Base-by-base conservation (phyloP, 345 rosid genomes). In the Eucalyptus shirleyi region DNA sequence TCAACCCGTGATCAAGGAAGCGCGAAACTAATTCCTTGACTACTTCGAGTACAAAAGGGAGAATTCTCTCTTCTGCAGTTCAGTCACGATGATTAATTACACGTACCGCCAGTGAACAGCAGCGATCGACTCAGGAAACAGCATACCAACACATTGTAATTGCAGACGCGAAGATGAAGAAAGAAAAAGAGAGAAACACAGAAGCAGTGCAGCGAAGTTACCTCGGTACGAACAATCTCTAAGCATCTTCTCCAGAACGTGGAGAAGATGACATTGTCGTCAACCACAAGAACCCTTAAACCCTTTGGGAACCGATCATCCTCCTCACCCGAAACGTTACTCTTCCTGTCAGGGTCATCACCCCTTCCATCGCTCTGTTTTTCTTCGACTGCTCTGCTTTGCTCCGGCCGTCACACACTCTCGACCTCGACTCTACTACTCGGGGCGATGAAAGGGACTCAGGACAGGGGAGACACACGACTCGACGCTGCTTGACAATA, bases 321-420 rank as follows among this genome's bases (percentile, higher is more conserved):
- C 14, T 62, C 34, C 69, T 30, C 69, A 62, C 17, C 32, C 69
- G 69, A 62, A 30, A 62, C 32, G n/a, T 12, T 0, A 30, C 69
- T 3, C 0, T 62, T 62, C 69, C 1, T 62, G 34, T 30, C 4
- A 0, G 9, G 69, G 9, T 28, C 69, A 12, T 28, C 69, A 28
- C 18, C 69, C 34, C 69, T 62, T 62, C 69, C 69, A 62, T 62
- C 69, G 32, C 34, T 62, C 69, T 30, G 69, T 62, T 62, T 62
- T 28, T 62, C n/a, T 62, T 6, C 34, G 62, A 56, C 62, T 56
- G 34, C 69, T 1, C 34, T 6, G 69, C 30, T 62, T 62, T 62
- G 2, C 69, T 62, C 8, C 2, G 9, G 69, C 14, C 69, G 34
- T 30, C 69, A 6, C 69, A 6, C 69, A 2, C 69, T 6, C 32